These are phyloP conservation scores for Penicillium roqueforti DNA, from an alignment of 495 filamentous ascomycete species.

Conservation along the genomic window DNA sequence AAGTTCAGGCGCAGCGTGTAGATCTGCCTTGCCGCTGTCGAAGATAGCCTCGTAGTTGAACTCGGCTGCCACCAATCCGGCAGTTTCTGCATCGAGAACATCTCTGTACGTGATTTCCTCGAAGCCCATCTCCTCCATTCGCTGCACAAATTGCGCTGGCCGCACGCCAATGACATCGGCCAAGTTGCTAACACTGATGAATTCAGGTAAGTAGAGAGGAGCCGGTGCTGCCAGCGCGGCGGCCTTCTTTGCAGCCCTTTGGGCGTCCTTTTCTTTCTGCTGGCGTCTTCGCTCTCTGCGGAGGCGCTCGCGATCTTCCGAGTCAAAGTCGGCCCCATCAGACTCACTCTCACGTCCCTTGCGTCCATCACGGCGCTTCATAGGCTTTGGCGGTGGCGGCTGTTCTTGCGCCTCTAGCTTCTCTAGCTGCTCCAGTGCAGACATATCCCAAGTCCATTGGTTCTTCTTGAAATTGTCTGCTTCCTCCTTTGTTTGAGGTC, in stretches of 20 bases:
- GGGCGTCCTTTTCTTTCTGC: conserved; percentile 44
- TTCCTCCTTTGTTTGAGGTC: conserved; percentile 5
- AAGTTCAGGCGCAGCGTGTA: conserved; percentile 62
- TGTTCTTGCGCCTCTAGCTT: conserved; percentile 13
- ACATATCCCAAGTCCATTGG: conserved; percentile 37
- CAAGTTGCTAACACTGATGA: conserved; percentile 81
- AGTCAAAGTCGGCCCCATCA: conserved; percentile 38
- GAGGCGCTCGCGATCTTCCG: conserved; percentile 28
- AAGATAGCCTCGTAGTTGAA: conserved; percentile 89
- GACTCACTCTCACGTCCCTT: conserved; percentile 21
- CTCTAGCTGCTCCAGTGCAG: conserved; percentile 26
- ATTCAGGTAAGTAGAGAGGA: conserved; percentile 79
- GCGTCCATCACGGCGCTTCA: conserved; percentile 27
- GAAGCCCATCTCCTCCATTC: conserved; percentile 74
- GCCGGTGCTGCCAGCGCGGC: conserved; percentile 39
- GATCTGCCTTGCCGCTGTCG: conserved; percentile 64
- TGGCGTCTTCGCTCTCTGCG: conserved; percentile 41
- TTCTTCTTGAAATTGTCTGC: conserved; percentile 16
- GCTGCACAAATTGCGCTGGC: conserved; percentile 63
- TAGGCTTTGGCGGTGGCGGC: conserved; percentile 13
- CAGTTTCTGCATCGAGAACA: conserved; percentile 84
- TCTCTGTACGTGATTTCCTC: conserved; percentile 73
- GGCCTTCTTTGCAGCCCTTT: conserved; percentile 33
- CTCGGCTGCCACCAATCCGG: conserved; percentile 85
- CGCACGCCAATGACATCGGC: conserved; percentile 73